Evolutionary conservation across 208 protist genomes (phyloP).

Genomic region (Eutreptiella sp.): DNA sequence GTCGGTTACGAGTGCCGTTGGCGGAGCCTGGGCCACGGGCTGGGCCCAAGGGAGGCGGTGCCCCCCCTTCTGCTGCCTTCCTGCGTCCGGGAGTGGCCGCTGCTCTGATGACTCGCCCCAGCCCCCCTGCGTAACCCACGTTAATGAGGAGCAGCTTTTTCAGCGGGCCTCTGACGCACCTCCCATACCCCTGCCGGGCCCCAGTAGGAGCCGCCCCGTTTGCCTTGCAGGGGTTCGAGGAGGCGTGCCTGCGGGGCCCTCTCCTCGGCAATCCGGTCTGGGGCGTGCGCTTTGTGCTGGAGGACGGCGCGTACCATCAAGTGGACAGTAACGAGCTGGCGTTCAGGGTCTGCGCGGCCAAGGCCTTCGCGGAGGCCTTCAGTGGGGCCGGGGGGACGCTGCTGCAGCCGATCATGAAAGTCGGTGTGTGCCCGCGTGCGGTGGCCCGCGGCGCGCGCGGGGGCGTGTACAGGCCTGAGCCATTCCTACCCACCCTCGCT

Average conservation of each 20-base stretch:
- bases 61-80: no score
- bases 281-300: conserved; percentile 89
- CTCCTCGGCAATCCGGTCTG: conserved; percentile 88
- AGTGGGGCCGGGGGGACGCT: conserved; percentile 79
- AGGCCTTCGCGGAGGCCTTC: conserved; percentile 85
- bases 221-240: conserved; percentile 63
- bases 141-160: no score
- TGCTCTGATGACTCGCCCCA: no score
- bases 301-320: conserved; percentile 90
- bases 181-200: no score
- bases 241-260: conserved; percentile 62
- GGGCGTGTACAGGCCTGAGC: no score
- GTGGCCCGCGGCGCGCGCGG: conserved; percentile 54
- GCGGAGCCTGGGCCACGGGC: no score
- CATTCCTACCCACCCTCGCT: no score
- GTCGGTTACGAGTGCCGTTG: no score
- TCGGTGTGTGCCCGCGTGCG: conserved; percentile 49
- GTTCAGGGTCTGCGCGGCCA: conserved; percentile 88
- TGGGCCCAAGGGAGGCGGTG: no score
- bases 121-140: no score
- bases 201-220: no score
- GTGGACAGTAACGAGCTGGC: conserved; percentile 98
- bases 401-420: conserved; percentile 94
- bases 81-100: conserved; percentile 63
- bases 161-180: no score